Conservation (phyloP, 495 filamentous ascomycete genomes). For the Clohesyomyces aquaticus region DNA sequence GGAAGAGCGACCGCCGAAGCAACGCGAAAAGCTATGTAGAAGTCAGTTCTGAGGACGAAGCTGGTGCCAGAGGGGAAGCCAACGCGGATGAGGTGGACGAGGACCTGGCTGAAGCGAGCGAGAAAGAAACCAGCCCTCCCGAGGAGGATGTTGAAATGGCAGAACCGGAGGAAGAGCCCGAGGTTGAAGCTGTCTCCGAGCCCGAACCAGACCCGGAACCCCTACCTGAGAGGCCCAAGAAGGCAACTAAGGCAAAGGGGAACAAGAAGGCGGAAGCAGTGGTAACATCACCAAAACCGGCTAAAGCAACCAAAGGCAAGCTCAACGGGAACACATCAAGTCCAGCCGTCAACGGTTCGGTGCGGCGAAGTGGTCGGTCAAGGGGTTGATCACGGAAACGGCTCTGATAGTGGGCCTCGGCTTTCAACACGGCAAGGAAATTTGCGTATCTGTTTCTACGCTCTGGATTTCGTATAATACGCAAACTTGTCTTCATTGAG, state of each 20-base stretch:
- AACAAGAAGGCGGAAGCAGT: neutral
- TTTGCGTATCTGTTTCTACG: too few relatives aligned
- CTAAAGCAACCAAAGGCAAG: constrained; percentile 10
- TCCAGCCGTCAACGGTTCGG: constrained; percentile 11
- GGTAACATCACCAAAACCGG: neutral
- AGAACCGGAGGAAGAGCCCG: constrained; percentile 19
- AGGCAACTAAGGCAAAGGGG: neutral
- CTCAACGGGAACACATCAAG: constrained; percentile 15
- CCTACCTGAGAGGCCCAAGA: constrained; percentile 12
- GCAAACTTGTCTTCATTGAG: too few relatives aligned
- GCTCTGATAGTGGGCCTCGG: too few relatives aligned
- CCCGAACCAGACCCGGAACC: constrained; percentile 20
- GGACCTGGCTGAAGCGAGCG: constrained; percentile 10
- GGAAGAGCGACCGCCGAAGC: constrained; percentile 51
- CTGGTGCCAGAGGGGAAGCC: constrained; percentile 53
- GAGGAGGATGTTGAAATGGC: constrained; percentile 21
- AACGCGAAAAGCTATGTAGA: constrained; percentile 58
- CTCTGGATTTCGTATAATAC: too few relatives aligned
- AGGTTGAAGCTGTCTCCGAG: constrained; percentile 16
- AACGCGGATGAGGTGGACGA: constrained; percentile 44
- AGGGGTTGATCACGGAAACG: constrained; percentile 12
- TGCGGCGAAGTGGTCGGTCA: constrained; percentile 13
- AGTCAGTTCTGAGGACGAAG: constrained; percentile 61
- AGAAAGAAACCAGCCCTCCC: constrained; percentile 3
- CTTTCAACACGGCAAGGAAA: too few relatives aligned